phyloP scores from a whole-genome alignment of 352 stramenopile species.

The Aphanomyces euteiches region DNA sequence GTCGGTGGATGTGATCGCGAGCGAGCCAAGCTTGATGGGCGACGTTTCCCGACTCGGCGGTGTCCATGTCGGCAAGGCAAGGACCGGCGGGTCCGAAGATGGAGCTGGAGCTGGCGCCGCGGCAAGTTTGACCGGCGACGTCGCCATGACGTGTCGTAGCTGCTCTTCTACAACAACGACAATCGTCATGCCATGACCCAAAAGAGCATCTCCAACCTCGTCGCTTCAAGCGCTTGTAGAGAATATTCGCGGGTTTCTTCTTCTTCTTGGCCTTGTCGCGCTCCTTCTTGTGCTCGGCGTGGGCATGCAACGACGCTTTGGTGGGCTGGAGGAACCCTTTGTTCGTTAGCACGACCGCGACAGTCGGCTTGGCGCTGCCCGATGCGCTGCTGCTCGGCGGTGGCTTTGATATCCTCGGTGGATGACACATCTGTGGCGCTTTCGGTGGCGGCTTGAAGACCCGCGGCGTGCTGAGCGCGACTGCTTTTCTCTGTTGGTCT shows the following conservation, averaged over 20 bases:
- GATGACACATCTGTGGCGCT: conserved; percentile 9
- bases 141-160: conserved; percentile 18
- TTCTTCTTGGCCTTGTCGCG: conserved; percentile 19
- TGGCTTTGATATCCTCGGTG: not conserved
- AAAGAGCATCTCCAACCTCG: conserved; percentile 1
- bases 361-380: not conserved
- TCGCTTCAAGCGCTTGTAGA: conserved; percentile 23
- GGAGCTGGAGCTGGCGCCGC: not conserved
- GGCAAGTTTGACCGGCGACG: conserved; percentile 15
- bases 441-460: conserved; percentile 50
- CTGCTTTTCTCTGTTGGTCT: conserved; percentile 50
- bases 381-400: not conserved
- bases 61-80: not conserved
- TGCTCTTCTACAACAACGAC: conserved; percentile 13
- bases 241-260: conserved; percentile 16
- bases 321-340: conserved; percentile 29
- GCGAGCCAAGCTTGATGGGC: not conserved
- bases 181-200: too few species aligned
- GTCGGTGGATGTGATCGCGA: conserved; percentile 4
- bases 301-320: conserved; percentile 14
- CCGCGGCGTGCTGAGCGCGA: conserved; percentile 61
- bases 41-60: not conserved
- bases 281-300: not conserved
- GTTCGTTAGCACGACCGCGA: not conserved
- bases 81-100: not conserved